These are phyloP conservation scores for Acanthamoeba castellanii DNA, from an alignment of 208 protist genomes.

Conservation along the genomic window DNA sequence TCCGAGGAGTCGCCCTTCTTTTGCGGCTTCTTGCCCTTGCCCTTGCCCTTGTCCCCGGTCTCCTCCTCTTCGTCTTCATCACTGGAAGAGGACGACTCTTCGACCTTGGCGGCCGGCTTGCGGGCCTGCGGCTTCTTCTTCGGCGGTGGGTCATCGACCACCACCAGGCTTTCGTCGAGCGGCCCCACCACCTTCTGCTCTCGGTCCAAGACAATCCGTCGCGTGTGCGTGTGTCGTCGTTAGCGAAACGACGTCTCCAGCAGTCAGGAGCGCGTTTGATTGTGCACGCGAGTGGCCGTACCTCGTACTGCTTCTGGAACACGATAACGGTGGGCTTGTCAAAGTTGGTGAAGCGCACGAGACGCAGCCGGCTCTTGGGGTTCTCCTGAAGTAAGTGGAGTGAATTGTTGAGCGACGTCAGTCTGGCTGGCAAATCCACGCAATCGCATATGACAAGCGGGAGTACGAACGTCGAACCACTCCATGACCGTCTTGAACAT, in stretches of 20 bases:
- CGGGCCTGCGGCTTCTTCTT: constrained; percentile 4
- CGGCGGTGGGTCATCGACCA: constrained; percentile 44
- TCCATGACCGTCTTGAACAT: constrained; percentile 70
- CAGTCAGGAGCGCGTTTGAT: not conserved
- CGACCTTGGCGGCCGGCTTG: not conserved
- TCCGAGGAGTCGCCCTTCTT: constrained; percentile 20
- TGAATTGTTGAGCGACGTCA: not conserved
- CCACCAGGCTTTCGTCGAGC: not conserved
- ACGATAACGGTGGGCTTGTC: constrained; percentile 67
- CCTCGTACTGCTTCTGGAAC: constrained; percentile 64
- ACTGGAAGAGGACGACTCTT: not conserved
- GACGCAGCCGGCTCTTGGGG: constrained; percentile 36
- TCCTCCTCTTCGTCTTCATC: not conserved
- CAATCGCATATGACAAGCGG: not conserved
- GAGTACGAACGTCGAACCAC: constrained; percentile 11
- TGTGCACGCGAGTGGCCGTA: not conserved
- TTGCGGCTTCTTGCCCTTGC: not conserved
- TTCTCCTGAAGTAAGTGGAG: not conserved
- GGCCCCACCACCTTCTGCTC: constrained; percentile 35
- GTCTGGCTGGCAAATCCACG: not conserved
- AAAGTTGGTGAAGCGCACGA: constrained; percentile 63
- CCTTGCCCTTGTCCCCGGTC: not conserved
- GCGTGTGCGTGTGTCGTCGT: not conserved
- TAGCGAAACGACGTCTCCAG: not conserved
- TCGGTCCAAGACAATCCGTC: not conserved